Conservation (phyloP, 345 rosid species). For the Mallotus nudiflorus region DNA sequence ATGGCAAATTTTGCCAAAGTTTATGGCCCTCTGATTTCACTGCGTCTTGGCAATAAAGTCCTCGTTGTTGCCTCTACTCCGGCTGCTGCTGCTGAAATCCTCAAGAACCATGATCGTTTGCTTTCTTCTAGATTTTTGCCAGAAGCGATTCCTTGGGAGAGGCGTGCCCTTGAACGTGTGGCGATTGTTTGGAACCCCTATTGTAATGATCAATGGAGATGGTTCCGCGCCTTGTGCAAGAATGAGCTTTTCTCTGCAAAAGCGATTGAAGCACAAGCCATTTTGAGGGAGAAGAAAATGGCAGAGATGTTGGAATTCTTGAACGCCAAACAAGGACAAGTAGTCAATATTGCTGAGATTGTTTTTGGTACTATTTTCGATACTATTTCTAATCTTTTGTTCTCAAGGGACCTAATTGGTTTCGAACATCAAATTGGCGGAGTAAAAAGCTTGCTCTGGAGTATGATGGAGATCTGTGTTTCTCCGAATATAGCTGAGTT, state of each 20-base stretch:
- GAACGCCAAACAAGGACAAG: conserved; percentile 6
- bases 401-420: conserved; percentile 7
- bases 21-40: conserved; percentile 22
- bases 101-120: conserved; percentile 20
- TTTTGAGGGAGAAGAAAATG: conserved; percentile 14
- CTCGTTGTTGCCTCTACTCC: conserved; percentile 20
- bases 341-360: conserved; percentile 9
- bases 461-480: background rate
- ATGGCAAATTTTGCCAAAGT: conserved; percentile 12
- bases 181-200: background rate
- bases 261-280: conserved; percentile 15
- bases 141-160: background rate
- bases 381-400: conserved; percentile 3
- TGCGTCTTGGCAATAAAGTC: conserved; percentile 15
- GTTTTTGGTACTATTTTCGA: conserved; percentile 20
- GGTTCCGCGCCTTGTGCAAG: conserved; percentile 7
- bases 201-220: conserved; percentile 7
- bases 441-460: background rate
- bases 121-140: conserved; percentile 2
- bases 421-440: background rate
- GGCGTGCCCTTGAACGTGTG: conserved; percentile 1
- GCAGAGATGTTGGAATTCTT: conserved; percentile 17
- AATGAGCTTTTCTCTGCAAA: conserved; percentile 20
- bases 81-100: conserved; percentile 15
- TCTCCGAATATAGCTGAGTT: conserved; percentile 6